Conservation (phyloP, 2,329 filamentous ascomycete species). For the Dactylellina sp. region DNA sequence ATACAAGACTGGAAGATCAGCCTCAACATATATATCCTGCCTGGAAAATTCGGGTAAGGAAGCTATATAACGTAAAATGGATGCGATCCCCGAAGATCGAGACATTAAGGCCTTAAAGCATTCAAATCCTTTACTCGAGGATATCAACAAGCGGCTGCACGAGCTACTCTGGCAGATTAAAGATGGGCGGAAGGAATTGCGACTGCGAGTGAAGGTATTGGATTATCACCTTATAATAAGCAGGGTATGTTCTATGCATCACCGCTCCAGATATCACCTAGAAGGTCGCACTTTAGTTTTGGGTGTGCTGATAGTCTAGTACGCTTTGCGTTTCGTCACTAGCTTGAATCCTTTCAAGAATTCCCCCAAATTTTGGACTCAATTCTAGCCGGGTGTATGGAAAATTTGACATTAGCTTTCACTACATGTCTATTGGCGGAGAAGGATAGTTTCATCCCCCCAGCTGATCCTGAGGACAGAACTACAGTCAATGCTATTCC, state of each 20-base stretch:
- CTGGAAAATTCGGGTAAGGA: no score
- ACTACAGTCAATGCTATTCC: conserved; percentile 62
- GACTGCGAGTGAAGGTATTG: conserved; percentile 67
- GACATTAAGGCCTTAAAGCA: conserved; percentile 74
- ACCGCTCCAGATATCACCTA: neutral
- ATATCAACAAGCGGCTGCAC: conserved; percentile 70
- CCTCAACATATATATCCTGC: no score
- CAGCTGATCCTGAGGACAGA: conserved; percentile 43
- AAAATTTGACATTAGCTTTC: conserved; percentile 79
- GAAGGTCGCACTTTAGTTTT: no score
- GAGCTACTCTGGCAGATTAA: conserved; percentile 70
- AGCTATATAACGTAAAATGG: conserved; percentile 68
- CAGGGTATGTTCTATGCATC: conserved; percentile 15
- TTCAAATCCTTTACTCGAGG: conserved; percentile 71
- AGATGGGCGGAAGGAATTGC: conserved; percentile 65
- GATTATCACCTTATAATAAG: conserved; percentile 42
- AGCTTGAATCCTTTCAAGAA: conserved; percentile 90
- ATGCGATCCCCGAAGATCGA: conserved; percentile 69
- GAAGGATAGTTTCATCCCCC: conserved; percentile 53
- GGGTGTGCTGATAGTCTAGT: no score
- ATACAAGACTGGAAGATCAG: no score
- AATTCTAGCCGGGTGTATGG: conserved; percentile 79
- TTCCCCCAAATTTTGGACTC: conserved; percentile 92
- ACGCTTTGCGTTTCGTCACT: neutral
- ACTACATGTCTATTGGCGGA: conserved; percentile 21